Conservation (phyloP, 495 filamentous ascomycete species). For the Aspergillus saccharolyticus region DNA sequence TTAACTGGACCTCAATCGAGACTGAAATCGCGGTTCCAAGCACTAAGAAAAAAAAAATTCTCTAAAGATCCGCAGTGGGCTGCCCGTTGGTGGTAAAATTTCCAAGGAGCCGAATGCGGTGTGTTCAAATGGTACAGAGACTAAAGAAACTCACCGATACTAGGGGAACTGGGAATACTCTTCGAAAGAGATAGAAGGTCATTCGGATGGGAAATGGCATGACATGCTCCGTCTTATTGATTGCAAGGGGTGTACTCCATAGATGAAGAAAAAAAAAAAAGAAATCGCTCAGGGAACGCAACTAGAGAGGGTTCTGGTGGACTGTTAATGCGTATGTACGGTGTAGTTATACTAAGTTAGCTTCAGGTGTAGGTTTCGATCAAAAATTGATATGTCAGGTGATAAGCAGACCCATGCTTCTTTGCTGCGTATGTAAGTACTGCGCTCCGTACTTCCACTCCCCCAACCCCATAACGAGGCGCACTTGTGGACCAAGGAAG, state of each 20-base stretch:
- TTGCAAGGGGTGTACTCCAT: no score
- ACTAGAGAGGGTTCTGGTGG: no score
- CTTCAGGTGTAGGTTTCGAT: no score
- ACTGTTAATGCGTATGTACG: no score
- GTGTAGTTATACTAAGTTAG: no score
- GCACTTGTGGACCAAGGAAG: background rate
- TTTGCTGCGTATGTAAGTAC: no score
- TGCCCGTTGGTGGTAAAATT: conserved; percentile 15
- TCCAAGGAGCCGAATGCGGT: conserved; percentile 19
- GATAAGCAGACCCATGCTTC: background rate
- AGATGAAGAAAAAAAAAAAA: background rate
- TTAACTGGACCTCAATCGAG: background rate
- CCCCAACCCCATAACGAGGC: background rate
- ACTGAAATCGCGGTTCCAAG: background rate
- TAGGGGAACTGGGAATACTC: background rate
- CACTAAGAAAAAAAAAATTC: background rate
- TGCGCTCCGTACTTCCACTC: no score
- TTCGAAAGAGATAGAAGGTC: conserved; percentile 3
- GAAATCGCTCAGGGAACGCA: background rate
- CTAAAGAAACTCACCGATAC: conserved; percentile 2
- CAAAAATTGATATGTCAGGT: background rate
- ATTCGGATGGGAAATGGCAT: background rate
- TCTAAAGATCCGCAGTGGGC: conserved; percentile 24
- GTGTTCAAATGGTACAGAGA: conserved; percentile 13
- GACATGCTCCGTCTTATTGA: no score